A percentile compares a stretch with the other conserved stretches of the same genome.
Evolutionary conservation across 2,329 filamentous ascomycete species (phyloP).

Genomic region (Aspergillus jensenii): DNA sequence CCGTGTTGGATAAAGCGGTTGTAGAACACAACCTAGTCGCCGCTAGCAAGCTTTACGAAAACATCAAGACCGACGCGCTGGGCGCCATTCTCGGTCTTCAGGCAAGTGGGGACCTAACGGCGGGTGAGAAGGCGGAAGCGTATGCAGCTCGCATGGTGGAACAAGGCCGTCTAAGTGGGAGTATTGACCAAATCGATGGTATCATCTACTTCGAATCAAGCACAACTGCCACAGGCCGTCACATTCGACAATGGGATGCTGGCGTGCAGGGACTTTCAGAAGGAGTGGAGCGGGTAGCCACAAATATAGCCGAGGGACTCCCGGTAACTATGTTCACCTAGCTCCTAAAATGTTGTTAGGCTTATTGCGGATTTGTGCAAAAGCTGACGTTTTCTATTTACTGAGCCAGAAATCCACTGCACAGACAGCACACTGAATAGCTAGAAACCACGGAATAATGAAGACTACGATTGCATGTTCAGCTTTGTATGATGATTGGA

Average conservation of each 20-base stretch:
- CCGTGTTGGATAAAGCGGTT: constrained; percentile 88
- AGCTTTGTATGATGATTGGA: background rate
- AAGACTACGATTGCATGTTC: constrained; percentile 15
- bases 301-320: constrained; percentile 75
- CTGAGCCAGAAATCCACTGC: constrained; percentile 30
- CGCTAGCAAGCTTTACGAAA: constrained; percentile 75
- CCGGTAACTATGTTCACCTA: constrained; percentile 55
- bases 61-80: constrained; percentile 74
- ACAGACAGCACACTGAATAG: constrained; percentile 35
- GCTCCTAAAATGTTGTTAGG: background rate
- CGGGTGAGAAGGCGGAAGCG: constrained; percentile 76
- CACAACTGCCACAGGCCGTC: constrained; percentile 67
- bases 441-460: background rate
- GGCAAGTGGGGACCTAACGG: constrained; percentile 40
- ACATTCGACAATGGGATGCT: constrained; percentile 82
- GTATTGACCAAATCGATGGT: constrained; percentile 90
- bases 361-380: background rate
- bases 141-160: constrained; percentile 96
- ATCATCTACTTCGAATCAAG: constrained; percentile 80
- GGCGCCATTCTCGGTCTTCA: constrained; percentile 76
- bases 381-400: constrained; percentile 1
- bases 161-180: constrained; percentile 80
- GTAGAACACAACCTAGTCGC: constrained; percentile 94
- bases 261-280: constrained; percentile 85
- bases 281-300: constrained; percentile 84